Evolutionary conservation across 306 rosid species (phyloP), one percentile per base, ranked within the genome.

Genomic region (Benincasa hispida): DNA sequence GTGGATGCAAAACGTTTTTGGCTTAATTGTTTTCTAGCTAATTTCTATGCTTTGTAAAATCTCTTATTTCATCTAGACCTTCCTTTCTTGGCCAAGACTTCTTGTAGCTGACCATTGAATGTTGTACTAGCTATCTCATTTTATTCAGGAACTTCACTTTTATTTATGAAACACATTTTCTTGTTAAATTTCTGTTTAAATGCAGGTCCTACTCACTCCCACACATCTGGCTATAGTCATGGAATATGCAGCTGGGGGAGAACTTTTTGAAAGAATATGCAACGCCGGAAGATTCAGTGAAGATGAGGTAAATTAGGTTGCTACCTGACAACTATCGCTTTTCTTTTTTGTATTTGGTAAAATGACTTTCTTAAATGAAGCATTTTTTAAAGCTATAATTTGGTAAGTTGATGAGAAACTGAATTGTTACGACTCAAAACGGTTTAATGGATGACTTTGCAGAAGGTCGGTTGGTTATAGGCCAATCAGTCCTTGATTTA

Each of bases 241-340:
- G 99, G 99, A 95, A 89, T 95, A 92, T 87, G 99, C 97, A 51
- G 88, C 97, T 0, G 98, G 96, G 2, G 99, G 99, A 83, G 99
- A 95, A 81, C 88, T 95, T 69, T 95, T 92, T 74, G 98, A 88
- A 82, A 92, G 93, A 83, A 95, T 95, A 81, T 90, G 98, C 82
- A 89, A 82, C 79, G 99, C 99, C 8, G 99, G 99, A 66, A 90
- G 97, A 89, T 95, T 95, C 86, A 86, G 91, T 68, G 99, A 95
- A 79, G 99, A 95, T 57, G 99, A 95, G 98, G 99, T 94, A 80
- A 57, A 25, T 56, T 72, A 30, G 61, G 28, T 72, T 48, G 76
- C 45, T 15, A 50, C 15, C 41, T 47, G 24, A 70, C 41, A 25
- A 42, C 6, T 13, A n/a, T 67, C 32, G 19, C 12, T 27, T 69